Evolutionary conservation across 371 early-diverging fungal genomes (phyloP), one percentile per base, ranked within the genome.

Genomic region (Mucor velutinosus): DNA sequence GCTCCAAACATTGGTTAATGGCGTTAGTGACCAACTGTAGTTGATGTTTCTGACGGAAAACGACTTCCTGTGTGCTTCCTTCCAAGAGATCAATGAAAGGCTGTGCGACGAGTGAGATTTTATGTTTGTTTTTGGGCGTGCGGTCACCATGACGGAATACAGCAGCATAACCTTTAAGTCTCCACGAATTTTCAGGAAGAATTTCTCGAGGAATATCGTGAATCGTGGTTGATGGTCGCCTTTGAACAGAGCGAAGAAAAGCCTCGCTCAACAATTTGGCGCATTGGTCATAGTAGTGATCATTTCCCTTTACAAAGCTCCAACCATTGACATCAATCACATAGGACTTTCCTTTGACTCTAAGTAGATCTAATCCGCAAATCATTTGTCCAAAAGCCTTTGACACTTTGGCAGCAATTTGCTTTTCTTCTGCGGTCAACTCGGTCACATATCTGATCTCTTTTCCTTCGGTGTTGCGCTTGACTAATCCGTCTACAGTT

Each of bases 291-390:
- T 97, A 98, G 76, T 99, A 99, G 19, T 89, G 85, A 56, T 92
- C 91, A 72, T 93, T 96, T 63, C 97, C 97, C 78, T 99, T 99
- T 58, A 99, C 99, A 84, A 99, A 99, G 29, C 96, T 95, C 99
- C 99, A 99, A 10, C 99, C 99, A 71, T 99, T 99, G 61, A 99
- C 98, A 77, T 99, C 99, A 73, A 99, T 97, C 10, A 99, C 97
- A 77, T 92, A 94, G 4, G 97, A 95, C 70, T 87, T 84, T 12
- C 96, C 96, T 55, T 80, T 76, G 3, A 90, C 90, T 6, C 99
- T 90, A 60, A 99, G 77, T 23, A 98, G 76, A 78, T 99, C 99
- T 65, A 99, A 93, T 0, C 99, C 99, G 73, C 99, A 99, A 1
- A 99, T 94, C 6, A 89, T 85, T 72, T 95, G 96, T 2, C 95